phyloP scores from a whole-genome alignment of 441 rosid species.

The Daphne laureola region DNA sequence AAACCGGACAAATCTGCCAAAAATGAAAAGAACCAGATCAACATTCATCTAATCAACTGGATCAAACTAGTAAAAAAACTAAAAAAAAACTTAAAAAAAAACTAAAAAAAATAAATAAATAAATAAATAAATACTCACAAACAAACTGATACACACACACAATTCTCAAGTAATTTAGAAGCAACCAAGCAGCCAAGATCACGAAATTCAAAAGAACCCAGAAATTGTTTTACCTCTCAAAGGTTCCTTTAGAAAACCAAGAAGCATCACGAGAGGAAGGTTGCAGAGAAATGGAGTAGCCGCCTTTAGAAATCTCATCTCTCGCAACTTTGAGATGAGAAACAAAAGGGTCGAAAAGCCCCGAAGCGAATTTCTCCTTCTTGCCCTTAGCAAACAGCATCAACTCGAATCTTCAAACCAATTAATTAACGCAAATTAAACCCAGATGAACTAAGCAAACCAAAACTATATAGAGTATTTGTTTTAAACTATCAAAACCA shows the following conservation, averaged over 20 bases:
- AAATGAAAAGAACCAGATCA: background rate
- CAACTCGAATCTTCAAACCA: slow-evolving; percentile 58
- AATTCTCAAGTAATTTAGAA: background rate
- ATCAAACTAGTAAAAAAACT: too few relatives aligned
- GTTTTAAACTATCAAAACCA: too few relatives aligned
- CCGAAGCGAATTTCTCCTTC: slow-evolving; percentile 78
- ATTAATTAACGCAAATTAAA: slow-evolving; percentile 4
- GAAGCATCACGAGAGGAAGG: slow-evolving; percentile 45
- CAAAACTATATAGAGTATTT: background rate
- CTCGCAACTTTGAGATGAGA: slow-evolving; percentile 64
- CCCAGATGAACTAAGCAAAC: background rate
- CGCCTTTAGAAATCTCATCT: slow-evolving; percentile 82
- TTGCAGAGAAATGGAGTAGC: slow-evolving; percentile 68
- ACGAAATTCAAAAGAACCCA: background rate
- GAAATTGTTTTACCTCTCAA: slow-evolving; percentile 45
- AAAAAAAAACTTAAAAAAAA: too few relatives aligned
- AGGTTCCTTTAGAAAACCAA: slow-evolving; percentile 85
- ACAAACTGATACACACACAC: background rate
- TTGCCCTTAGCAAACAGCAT: slow-evolving; percentile 50
- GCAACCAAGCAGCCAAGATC: background rate
- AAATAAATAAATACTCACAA: background rate
- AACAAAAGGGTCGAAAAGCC: slow-evolving; percentile 71
- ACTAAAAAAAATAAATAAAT: too few relatives aligned
- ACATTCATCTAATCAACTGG: background rate
- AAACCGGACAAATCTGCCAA: slow-evolving; percentile 68